A percentile compares a stretch with the other conserved stretches of the same genome.
These are phyloP conservation scores for Crithidia fasciculata DNA, from an alignment of 208 protist species.

Conservation along the genomic window DNA sequence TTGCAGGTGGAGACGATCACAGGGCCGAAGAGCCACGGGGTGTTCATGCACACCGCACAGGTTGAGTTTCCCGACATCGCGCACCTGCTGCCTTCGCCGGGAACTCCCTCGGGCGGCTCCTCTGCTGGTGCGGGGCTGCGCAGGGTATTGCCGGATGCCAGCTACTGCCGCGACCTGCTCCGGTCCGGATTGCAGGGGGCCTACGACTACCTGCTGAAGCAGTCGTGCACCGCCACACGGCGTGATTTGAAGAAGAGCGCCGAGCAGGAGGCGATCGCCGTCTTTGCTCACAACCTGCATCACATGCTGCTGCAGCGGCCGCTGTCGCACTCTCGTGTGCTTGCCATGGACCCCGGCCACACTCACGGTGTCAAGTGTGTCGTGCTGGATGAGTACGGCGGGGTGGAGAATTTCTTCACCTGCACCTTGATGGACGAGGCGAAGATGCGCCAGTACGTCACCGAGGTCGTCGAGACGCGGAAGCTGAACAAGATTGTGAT, in stretches of 20 bases:
- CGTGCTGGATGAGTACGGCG: constrained; percentile 71
- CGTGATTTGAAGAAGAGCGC: constrained; percentile 80
- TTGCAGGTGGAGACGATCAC: constrained; percentile 59
- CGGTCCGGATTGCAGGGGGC: constrained; percentile 20
- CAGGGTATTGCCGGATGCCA: constrained; percentile 2
- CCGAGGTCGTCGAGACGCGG: constrained; percentile 46
- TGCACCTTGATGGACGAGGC: constrained; percentile 68
- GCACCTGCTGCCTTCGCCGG: constrained; percentile 20
- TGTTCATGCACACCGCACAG: constrained; percentile 46
- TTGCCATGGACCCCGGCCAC: constrained; percentile 89
- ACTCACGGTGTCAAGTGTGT: constrained; percentile 87
- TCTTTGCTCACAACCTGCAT: constrained; percentile 83
- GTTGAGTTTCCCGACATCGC: constrained; percentile 36
- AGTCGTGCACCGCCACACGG: constrained; percentile 48
- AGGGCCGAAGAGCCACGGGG: constrained; percentile 24
- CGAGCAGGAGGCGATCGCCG: constrained; percentile 69
- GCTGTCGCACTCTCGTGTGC: constrained; percentile 57
- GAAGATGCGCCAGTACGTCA: constrained; percentile 69
- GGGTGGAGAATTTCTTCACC: constrained; percentile 70
- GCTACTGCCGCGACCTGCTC: constrained; percentile 23
- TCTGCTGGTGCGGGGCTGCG: too few relatives aligned
- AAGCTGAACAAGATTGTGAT: constrained; percentile 85
- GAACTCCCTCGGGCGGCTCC: not conserved
- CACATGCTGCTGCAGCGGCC: constrained; percentile 86
- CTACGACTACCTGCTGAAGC: constrained; percentile 58